Base-by-base conservation (phyloP, 2,329 filamentous ascomycete species). In the Cordyceps fumosorosea region DNA sequence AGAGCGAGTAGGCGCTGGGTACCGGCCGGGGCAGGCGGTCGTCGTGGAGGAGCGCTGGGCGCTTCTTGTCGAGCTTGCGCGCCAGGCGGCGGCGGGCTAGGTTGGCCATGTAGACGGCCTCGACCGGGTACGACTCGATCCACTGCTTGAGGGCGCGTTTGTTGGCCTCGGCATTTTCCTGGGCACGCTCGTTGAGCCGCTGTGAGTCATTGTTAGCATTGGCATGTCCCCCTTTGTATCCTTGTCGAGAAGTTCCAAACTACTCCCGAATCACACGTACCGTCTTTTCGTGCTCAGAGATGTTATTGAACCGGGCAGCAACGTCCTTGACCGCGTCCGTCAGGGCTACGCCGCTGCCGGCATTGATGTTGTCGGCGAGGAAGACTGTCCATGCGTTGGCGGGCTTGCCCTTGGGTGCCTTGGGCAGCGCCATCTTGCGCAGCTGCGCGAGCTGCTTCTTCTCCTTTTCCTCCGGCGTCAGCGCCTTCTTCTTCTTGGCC, bases 71-170 rank as follows among this genome's bases (percentile, higher is more conserved):
- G 57, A 68, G 68, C 60, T 76, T 74, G 59, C 69, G 74, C 62
- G 70, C 71, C 53, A 85, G 75, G 29, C 64, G 64, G 8, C 52
- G 65, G 62, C 83, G 83, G 24, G 81, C 80, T 2, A 64, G 65
- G 74, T 83, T 84, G 64, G 83, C 82, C 2, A 71, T 64, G 54
- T 68, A 64, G 59, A 84, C 79, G 34, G 74, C 71, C 56, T 70
- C 68, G 3, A 73, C 70, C 3, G 77, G 69, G 66, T 78, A 69
- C 32, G 70, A 72, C 63, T 78, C 72, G n/a, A 84, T 69, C 82
- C 83, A 85, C 18, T 74, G 71, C 71, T 78, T 76, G 68, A 74
- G 74, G 20, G 69, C 66, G 10, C 69, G 73, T 10, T 70, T 66
- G 67, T 82, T 82, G 66, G 66, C 64, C 22, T 67, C 65, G 54